Evolutionary conservation across 257 asterid genomes (phyloP).

Genomic region (Orobanche coerulescens): DNA sequence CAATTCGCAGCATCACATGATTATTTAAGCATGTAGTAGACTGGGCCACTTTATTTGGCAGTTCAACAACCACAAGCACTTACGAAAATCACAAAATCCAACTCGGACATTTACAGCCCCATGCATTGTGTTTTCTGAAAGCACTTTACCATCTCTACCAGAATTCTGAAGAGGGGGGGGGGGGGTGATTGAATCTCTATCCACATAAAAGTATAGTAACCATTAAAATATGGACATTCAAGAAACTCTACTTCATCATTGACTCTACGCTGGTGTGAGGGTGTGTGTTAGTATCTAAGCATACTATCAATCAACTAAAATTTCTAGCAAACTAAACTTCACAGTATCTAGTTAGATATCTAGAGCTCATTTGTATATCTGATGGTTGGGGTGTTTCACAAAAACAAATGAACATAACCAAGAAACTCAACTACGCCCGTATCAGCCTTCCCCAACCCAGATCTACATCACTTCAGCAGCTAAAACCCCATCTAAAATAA

Average conservation of each 20-base stretch:
- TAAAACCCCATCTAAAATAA: neutral
- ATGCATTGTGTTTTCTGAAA: too few relatives aligned
- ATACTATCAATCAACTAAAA: neutral
- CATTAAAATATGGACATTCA: neutral
- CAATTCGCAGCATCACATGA: too few relatives aligned
- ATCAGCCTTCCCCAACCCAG: constrained; percentile 25
- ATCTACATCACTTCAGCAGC: constrained; percentile 28
- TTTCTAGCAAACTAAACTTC: neutral
- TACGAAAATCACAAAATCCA: too few relatives aligned
- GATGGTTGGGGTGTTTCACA: too few relatives aligned
- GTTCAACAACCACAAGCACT: too few relatives aligned
- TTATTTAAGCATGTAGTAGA: too few relatives aligned
- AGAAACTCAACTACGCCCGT: constrained; percentile 14
- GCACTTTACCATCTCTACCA: too few relatives aligned
- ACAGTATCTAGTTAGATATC: neutral
- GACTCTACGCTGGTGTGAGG: neutral
- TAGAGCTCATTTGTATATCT: too few relatives aligned
- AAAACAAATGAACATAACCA: too few relatives aligned
- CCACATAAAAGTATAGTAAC: neutral
- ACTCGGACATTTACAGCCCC: too few relatives aligned
- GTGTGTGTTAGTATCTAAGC: neutral
- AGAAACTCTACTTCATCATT: neutral
- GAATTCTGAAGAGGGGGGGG: neutral
- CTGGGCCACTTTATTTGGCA: too few relatives aligned
- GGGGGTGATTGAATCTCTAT: neutral